Evolutionary conservation across 1,284 basidiomycete genomes (phyloP), one percentile per base, ranked within the genome.

Genomic region (Cutaneotrichosporon sp.): DNA sequence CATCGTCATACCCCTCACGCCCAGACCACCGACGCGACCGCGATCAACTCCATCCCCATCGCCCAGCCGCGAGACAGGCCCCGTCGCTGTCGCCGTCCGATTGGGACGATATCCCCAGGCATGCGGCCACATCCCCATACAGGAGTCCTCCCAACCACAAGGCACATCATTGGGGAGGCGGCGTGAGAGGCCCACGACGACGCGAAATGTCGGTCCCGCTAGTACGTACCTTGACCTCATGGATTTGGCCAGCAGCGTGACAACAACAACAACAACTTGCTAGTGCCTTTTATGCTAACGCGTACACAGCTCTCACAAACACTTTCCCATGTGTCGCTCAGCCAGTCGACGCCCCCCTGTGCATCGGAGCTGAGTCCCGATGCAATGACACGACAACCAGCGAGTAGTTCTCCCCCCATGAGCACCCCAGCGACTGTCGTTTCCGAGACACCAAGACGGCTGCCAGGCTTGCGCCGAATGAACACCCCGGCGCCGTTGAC

Each of bases 151-250:
- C 24, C 33, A 16, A 10, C 22, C 24, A 5, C 33, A 46, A 17
- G 25, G 16, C 38, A 24, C 38, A 7, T 22, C 47, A 38, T 3
- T 19, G 17, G 14, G 14, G n/a, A 37, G 54, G 55, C 50, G 47
- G 41, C 11, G 41, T 45, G 22, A 17, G 31, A 31, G 49, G 34
- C 29, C 22, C 38, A 8, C 60, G 63, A 14, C 62, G 66, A 49
- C 57, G 70, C 29, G 70, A 70, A 42, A 64, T 66, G 57, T 69
- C 68, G 43, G 68, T 70, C 16, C 70, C 70, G 39, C 39, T 69
- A 45, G 70, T 70, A 55, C 62, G 68, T 29, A 9, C 27, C 12
- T 41, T 3, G 12, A 16, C 11, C 5, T 11, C 14, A 38, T 38
- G 20, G 10, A 8, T 14, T 34, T 16, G 10, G 16, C 33, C 33